Evolutionary conservation across 2,329 filamentous ascomycete species (phyloP).

Genomic region (Epichloe brachyelytri): DNA sequence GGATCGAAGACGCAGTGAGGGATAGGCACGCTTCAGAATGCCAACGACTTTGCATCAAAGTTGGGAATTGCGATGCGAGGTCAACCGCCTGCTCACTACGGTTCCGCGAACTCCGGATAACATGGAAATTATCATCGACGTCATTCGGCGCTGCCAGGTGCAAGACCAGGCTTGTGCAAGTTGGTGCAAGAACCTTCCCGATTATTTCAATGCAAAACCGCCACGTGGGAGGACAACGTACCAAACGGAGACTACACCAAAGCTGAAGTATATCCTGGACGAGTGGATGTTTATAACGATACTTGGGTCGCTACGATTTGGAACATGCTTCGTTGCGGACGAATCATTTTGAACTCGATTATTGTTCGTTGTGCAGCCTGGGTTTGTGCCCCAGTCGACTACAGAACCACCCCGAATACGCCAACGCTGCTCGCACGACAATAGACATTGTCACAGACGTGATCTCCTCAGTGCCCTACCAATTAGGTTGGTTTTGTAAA

Average conservation of each 20-base stretch:
- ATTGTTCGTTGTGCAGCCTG: slow-evolving; percentile 48
- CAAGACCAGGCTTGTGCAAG: slow-evolving; percentile 38
- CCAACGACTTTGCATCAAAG: slow-evolving; percentile 39
- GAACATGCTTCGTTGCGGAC: slow-evolving; percentile 41
- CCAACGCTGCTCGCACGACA: slow-evolving; percentile 36
- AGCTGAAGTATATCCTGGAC: slow-evolving; percentile 46
- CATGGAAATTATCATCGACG: slow-evolving; percentile 34
- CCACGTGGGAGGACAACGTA: slow-evolving; percentile 43
- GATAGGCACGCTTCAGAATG: slow-evolving; percentile 34
- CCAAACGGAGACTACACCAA: slow-evolving; percentile 36
- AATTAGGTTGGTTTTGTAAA: slow-evolving; percentile 44
- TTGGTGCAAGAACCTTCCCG: slow-evolving; percentile 39
- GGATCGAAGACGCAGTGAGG: slow-evolving; percentile 39
- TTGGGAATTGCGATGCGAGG: slow-evolving; percentile 43
- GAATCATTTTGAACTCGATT: slow-evolving; percentile 41
- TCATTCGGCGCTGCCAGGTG: slow-evolving; percentile 38
- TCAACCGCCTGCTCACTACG: slow-evolving; percentile 35
- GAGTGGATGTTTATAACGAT: slow-evolving; percentile 46
- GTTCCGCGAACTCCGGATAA: slow-evolving; percentile 34
- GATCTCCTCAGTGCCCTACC: slow-evolving; percentile 47
- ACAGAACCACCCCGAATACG: slow-evolving; percentile 50
- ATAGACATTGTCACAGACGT: slow-evolving; percentile 44
- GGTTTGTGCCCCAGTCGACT: slow-evolving; percentile 47
- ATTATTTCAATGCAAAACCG: slow-evolving; percentile 37
- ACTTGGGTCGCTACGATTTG: slow-evolving; percentile 45